Base-by-base conservation (phyloP, 2,329 filamentous ascomycete species). In the Acrodontium crateriforme region DNA sequence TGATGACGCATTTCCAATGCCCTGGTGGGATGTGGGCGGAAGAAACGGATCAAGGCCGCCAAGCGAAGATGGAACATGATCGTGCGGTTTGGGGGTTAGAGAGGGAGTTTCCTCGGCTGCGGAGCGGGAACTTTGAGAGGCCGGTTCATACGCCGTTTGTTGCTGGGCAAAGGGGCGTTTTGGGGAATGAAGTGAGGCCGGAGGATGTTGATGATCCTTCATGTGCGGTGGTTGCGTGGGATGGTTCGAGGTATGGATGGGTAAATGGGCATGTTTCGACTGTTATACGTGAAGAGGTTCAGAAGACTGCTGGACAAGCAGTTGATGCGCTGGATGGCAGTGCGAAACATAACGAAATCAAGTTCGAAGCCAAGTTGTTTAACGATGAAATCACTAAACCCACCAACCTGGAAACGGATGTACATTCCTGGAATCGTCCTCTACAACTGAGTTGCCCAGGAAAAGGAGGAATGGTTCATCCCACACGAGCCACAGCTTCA, bases 131-230 rank as follows among this genome's bases (percentile, higher is more conserved):
- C 18, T 11, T 10, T 10, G 4, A 22, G 13, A 22, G 8, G 20
- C 10, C 5, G 20, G 4, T 8, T 10, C n/a, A n/a, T 23, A 12
- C 4, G 28, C 21, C 25, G 14, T 22, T 27, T 25, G 17, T 15
- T 16, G n/a, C 18, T 9, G 16, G 13, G 9, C 17, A 26, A 11
- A 28, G 27, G 6, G 42, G 42, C 28, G 21, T 34, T 7, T 41
- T 44, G 16, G 30, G 32, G 15, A 13, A 16, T 7, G 44, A 47
- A 26, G 35, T 50, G 11, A 27, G 16, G 19, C 27, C 36, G 6
- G 43, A 47, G 15, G 43, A 47, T 21, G 34, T 47, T 3, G 19
- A 32, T 11, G 31, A 30, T 7, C 5, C n/a, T 20, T 20, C 8
- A 8, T 8, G 18, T n/a, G 18, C 8, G n/a, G 18, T 8, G 18